Evolutionary conservation across 495 filamentous ascomycete species (phyloP).

Genomic region (Penicillium alfredii): DNA sequence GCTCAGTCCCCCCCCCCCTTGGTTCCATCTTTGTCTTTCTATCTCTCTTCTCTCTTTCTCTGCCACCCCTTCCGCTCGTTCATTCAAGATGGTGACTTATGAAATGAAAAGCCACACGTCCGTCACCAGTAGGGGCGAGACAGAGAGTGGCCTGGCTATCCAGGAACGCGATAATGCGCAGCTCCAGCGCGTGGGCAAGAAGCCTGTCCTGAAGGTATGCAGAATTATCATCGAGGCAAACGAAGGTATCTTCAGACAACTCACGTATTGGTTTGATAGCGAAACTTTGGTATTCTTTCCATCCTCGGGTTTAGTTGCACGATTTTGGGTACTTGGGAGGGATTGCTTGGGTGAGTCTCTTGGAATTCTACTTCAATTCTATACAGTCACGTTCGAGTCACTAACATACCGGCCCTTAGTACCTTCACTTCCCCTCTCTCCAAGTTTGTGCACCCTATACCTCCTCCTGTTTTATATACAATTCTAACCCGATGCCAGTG

Average conservation of each 20-base stretch:
- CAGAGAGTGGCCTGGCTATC: neutral
- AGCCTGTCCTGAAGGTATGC: slow-evolving; percentile 35
- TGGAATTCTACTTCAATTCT: slow-evolving; percentile 1
- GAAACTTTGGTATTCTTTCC: slow-evolving; percentile 31
- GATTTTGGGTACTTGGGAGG: slow-evolving; percentile 37
- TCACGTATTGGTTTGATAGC: slow-evolving; percentile 6
- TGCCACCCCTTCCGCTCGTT: neutral
- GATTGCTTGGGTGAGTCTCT: slow-evolving; percentile 25
- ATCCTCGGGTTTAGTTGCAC: slow-evolving; percentile 34
- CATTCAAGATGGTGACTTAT: slow-evolving; percentile 11
- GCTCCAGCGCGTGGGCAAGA: slow-evolving; percentile 36
- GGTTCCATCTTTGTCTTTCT: neutral
- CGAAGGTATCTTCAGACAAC: neutral
- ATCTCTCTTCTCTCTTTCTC: neutral
- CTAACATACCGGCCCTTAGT: too few relatives aligned
- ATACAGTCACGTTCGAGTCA: too few relatives aligned
- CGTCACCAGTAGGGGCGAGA: slow-evolving; percentile 3
- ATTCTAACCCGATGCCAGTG: slow-evolving; percentile 26
- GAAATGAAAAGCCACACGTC: slow-evolving; percentile 17
- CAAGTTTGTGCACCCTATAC: slow-evolving; percentile 11
- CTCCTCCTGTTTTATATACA: slow-evolving; percentile 3
- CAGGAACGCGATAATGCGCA: slow-evolving; percentile 28
- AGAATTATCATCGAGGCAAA: neutral
- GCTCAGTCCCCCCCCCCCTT: too few relatives aligned
- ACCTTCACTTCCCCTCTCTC: slow-evolving; percentile 16